Percentiles rank a stretch among this genome's conserved stretches.
Conservation (phyloP, 768 basidiomycete species). For the Suillus americanus region DNA sequence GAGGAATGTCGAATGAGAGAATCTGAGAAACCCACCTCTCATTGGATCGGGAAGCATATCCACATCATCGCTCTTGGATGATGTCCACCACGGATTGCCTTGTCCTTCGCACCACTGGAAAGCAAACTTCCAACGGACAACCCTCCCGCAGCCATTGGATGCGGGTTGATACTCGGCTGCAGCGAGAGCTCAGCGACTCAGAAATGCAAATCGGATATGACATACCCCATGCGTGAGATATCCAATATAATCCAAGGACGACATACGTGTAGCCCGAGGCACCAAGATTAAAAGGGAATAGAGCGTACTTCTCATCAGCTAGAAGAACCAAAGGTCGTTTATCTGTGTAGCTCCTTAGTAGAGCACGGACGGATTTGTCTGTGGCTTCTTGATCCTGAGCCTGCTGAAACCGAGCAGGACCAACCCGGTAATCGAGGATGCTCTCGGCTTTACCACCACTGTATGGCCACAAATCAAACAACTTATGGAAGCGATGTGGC, state of each 20-base stretch:
- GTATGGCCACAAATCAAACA: conserved; percentile 5
- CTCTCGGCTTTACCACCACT: conserved; percentile 74
- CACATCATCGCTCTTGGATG: background rate
- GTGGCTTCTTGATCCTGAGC: conserved; percentile 68
- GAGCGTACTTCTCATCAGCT: conserved; percentile 69
- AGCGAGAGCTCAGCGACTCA: conserved; percentile 16
- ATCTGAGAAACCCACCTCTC: background rate
- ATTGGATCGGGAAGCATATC: background rate
- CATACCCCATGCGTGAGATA: conserved; percentile 56
- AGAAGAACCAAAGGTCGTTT: conserved; percentile 65
- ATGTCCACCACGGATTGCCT: conserved; percentile 54
- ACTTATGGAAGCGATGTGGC: background rate
- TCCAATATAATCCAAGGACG: conserved; percentile 61
- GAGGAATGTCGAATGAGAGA: background rate
- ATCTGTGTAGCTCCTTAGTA: conserved; percentile 57
- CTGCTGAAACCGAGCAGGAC: conserved; percentile 37
- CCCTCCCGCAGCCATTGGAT: conserved; percentile 45
- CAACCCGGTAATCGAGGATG: conserved; percentile 39
- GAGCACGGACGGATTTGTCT: conserved; percentile 69
- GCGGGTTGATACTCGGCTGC: conserved; percentile 62
- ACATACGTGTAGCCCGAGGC: conserved; percentile 50
- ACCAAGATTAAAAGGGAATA: conserved; percentile 70
- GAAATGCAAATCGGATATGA: conserved; percentile 1
- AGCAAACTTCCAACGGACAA: conserved; percentile 80
- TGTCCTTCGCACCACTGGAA: conserved; percentile 84